Base-by-base conservation (phyloP, 1,284 basidiomycete species). In the Puccinia hordei region DNA sequence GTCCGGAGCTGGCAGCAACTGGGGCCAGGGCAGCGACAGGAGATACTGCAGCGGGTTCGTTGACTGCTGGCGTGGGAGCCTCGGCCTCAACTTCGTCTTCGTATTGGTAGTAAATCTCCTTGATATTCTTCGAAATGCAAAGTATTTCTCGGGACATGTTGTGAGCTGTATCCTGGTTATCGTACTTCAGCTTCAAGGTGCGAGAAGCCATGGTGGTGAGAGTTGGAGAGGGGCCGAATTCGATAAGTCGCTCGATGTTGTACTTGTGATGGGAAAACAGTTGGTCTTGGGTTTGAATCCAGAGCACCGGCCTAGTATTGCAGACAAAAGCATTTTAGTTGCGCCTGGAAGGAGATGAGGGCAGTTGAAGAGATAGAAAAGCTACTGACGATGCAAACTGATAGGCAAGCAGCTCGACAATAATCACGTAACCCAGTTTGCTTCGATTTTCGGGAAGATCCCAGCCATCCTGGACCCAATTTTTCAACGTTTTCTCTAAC, bases 51-150 rank as follows among this genome's bases (percentile, higher is more conserved):
- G 87, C 84, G 24, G 87, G 81, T 30, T 88, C 83, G 6, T 88
- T 68, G 80, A 83, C 68, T 10, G 49, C 8, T 71, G 68, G 6
- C 9, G 49, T 27, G 79, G 65, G 2, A 35, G 65, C 44, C 53
- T 55, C 53, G 2, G 68, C 66, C 44, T 46, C 86, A 69, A 86
- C 88, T 83, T 93, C 93, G 83, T 99, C 97, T 86, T 98, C 96
- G 86, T 95, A 97, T 84, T 93, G 91, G 87, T 98, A 99, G 88
- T 98, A 98, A 68, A 98, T 94, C 86, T 98, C 94, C 87, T 96
- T 97, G 82, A 90, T 89, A 86, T 99, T 91, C 90, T 98, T 99
- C 69, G 95, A 91, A 83, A 95, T 92, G 86, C 96, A 98, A 82
- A 93, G 89, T 84, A 99, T 95, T 33, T 89, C 88, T 81, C 96